Percentiles rank a stretch among this genome's conserved stretches.
Evolutionary conservation across 352 stramenopile species (phyloP).

Genomic region (Phytophthora niederhauseri): DNA sequence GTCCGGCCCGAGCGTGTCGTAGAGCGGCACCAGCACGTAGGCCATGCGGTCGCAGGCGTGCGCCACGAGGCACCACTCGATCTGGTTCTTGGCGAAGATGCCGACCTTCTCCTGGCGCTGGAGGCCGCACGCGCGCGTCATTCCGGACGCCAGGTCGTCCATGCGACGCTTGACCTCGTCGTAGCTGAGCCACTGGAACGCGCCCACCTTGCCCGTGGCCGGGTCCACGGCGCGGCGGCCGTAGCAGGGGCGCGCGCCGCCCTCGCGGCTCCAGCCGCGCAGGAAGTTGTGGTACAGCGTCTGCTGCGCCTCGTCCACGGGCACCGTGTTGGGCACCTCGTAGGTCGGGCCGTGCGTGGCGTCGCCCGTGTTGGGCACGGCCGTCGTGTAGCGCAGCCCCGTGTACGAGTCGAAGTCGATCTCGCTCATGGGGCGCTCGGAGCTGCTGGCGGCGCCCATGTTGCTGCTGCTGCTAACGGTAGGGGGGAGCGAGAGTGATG

Average conservation of each 20-base stretch:
- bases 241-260: slow-evolving; percentile 18
- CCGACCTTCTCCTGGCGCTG: slow-evolving; percentile 60
- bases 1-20: slow-evolving; percentile 79
- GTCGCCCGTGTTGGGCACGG: slow-evolving; percentile 48
- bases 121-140: slow-evolving; percentile 39
- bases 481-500: slow-evolving; percentile 8
- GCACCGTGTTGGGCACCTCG: slow-evolving; percentile 33
- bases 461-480: background rate
- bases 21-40: slow-evolving; percentile 75
- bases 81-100: slow-evolving; percentile 75
- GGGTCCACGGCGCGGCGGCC: slow-evolving; percentile 48
- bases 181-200: slow-evolving; percentile 70
- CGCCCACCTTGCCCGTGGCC: slow-evolving; percentile 41
- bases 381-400: slow-evolving; percentile 47
- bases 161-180: slow-evolving; percentile 46
- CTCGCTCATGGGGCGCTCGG: slow-evolving; percentile 48
- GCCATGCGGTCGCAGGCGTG: slow-evolving; percentile 69
- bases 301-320: slow-evolving; percentile 41
- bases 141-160: slow-evolving; percentile 47
- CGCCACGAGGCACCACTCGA: slow-evolving; percentile 65
- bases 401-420: slow-evolving; percentile 65
- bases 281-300: slow-evolving; percentile 54
- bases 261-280: slow-evolving; percentile 30
- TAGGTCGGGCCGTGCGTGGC: slow-evolving; percentile 46
- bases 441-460: slow-evolving; percentile 55